phyloP scores from a whole-genome alignment of 73 alveolate genomes.

The Blepharisma japonicum region DNA sequence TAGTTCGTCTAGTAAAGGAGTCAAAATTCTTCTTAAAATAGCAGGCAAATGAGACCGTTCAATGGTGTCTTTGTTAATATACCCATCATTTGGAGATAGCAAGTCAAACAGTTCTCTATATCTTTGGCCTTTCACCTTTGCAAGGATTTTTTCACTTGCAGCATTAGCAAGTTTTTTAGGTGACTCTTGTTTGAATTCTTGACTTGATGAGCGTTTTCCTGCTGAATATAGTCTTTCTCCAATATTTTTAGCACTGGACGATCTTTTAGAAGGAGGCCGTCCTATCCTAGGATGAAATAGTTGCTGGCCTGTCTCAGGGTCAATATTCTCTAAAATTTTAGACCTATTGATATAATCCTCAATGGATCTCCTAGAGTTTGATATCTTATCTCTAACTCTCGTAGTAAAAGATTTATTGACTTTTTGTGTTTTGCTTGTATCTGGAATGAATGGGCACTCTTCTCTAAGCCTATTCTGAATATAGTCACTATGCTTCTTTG shows the following conservation, averaged over 20 bases:
- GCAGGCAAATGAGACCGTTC: no score
- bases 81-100: not conserved
- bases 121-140: not conserved
- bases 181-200: no score
- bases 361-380: constrained; percentile 1
- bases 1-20: constrained; percentile 11
- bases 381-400: not conserved
- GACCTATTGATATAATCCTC: not conserved
- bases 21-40: not conserved
- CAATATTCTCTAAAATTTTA: not conserved
- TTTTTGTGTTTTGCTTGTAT: constrained; percentile 2
- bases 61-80: no score
- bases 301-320: constrained; percentile 26
- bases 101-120: not conserved
- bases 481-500: not conserved
- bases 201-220: no score
- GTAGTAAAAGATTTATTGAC: not conserved
- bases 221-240: no score
- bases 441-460: constrained; percentile 19
- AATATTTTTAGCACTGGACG: no score
- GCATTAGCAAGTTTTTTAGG: not conserved
- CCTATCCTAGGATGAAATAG: constrained; percentile 12
- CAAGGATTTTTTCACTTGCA: not conserved
- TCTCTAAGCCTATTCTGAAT: not conserved
- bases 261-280: no score